A percentile compares a stretch with the other conserved stretches of the same genome.
phyloP scores from a whole-genome alignment of 2,329 filamentous ascomycete genomes.

The Akanthomyces uredinophilus region DNA sequence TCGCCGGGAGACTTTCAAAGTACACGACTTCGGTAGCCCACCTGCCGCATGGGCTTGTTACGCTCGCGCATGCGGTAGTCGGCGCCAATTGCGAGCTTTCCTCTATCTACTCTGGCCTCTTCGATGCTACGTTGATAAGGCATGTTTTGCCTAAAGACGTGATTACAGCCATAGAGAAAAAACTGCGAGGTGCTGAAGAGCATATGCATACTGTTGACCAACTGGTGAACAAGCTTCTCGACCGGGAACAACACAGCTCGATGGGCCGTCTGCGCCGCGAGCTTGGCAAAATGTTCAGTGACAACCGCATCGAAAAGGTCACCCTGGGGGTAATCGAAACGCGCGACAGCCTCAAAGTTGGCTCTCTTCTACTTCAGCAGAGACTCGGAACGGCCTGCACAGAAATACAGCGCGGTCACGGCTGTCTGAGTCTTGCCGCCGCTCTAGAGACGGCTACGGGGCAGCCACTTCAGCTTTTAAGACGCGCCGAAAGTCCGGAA shows the following conservation, averaged over 20 bases:
- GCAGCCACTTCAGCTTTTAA: conserved; percentile 28
- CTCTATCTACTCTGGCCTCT: conserved; percentile 61
- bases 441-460: conserved; percentile 40
- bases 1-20: neutral
- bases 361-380: conserved; percentile 61
- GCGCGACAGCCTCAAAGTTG: conserved; percentile 58
- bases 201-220: conserved; percentile 61
- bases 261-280: conserved; percentile 56
- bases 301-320: conserved; percentile 58
- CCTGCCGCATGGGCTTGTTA: conserved; percentile 50
- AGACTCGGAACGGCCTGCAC: conserved; percentile 53
- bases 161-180: conserved; percentile 57
- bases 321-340: conserved; percentile 51
- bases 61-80: conserved; percentile 60
- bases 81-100: conserved; percentile 62
- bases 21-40: conserved; percentile 18
- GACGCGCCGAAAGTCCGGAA: conserved; percentile 16
- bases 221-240: conserved; percentile 55
- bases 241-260: conserved; percentile 56
- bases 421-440: conserved; percentile 61
- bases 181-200: conserved; percentile 54
- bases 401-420: conserved; percentile 57
- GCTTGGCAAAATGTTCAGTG: conserved; percentile 59
- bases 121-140: conserved; percentile 44
- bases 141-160: conserved; percentile 56